A percentile compares a stretch with the other conserved stretches of the same genome.
Evolutionary conservation across 1,284 basidiomycete species (phyloP).

Genomic region (Agroathelia rolfsii): DNA sequence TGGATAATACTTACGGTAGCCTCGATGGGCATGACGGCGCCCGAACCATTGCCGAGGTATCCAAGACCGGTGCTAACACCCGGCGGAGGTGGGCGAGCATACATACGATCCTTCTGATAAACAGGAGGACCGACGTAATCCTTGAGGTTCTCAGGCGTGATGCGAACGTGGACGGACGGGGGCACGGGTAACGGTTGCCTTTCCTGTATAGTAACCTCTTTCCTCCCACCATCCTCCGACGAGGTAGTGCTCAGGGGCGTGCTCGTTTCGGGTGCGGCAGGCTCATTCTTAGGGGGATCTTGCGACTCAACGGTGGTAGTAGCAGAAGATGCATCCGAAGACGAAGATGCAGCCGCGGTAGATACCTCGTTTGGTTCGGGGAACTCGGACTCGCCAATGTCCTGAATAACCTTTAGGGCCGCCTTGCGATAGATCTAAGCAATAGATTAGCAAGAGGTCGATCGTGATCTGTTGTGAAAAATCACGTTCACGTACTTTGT

Average conservation of each 20-base stretch:
- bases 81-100: conserved; percentile 71
- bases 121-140: conserved; percentile 95
- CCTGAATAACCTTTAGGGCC: conserved; percentile 85
- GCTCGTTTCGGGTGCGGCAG: conserved; percentile 20
- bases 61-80: conserved; percentile 93
- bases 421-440: conserved; percentile 93
- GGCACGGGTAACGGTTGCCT: conserved; percentile 82
- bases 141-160: conserved; percentile 83
- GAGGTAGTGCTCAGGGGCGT: conserved; percentile 12
- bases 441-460: conserved; percentile 4
- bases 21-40: conserved; percentile 96
- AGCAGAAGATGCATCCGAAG: conserved; percentile 14
- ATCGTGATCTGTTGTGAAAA: not conserved
- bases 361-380: conserved; percentile 48
- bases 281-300: conserved; percentile 27
- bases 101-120: conserved; percentile 94
- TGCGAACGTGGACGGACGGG: conserved; percentile 66
- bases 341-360: conserved; percentile 14
- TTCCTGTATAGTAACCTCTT: conserved; percentile 64
- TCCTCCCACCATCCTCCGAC: conserved; percentile 24
- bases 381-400: conserved; percentile 83
- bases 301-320: conserved; percentile 25
- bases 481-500: conserved; percentile 55
- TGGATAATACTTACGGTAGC: conserved; percentile 54
- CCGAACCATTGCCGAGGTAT: conserved; percentile 92